Base-by-base conservation (phyloP, 2,329 filamentous ascomycete species). In the Trichoderma aggressivum region DNA sequence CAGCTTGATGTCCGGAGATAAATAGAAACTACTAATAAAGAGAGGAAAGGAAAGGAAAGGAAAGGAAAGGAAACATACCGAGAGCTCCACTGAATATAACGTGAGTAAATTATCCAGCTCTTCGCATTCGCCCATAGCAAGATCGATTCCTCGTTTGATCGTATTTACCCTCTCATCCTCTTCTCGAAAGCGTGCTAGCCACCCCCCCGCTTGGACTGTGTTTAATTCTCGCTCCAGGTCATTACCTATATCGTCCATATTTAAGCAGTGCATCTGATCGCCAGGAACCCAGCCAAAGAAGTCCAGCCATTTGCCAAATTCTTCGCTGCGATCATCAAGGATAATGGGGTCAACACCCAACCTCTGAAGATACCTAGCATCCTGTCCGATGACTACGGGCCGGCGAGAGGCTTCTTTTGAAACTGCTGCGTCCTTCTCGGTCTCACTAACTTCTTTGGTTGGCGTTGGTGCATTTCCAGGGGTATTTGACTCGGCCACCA, bases 51-150 rank as follows among this genome's bases (percentile, higher is more conserved):
- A 10, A 32, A 32, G 10, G 24, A 10, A 32, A 32, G 30, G 8
- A 32, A 32, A 32, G 24, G 21, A 3, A 3, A 3, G 18, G 18
- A 32, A n/a, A 58, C 30, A 82, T 86, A 95, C 93, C 76, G 93
- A 94, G 73, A 99, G 86, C 80, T 99, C 96, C 30, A 98, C 96
- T 60, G 93, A 93, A 81, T 99, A 99, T 39, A 99, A 83, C 0
- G 96, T 99, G 66, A 99, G 84, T 50, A 99, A 86, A 72, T 97
- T 97, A 79, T 99, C 96, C 71, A 99, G 85, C 82, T 98, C 95
- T 76, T 99, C 97, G 77, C 96, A 98, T 82, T 99, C 96, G 24
- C 91, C 88, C 76, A 99, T 94, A n/a, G 94, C 92, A 74, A 91
- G 87, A 78, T 99, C 95, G 69, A 99, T 91, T 69, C 97, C 90